phyloP scores from a whole-genome alignment of 148 eudicot genomes.

The Diospyros lotus region DNA sequence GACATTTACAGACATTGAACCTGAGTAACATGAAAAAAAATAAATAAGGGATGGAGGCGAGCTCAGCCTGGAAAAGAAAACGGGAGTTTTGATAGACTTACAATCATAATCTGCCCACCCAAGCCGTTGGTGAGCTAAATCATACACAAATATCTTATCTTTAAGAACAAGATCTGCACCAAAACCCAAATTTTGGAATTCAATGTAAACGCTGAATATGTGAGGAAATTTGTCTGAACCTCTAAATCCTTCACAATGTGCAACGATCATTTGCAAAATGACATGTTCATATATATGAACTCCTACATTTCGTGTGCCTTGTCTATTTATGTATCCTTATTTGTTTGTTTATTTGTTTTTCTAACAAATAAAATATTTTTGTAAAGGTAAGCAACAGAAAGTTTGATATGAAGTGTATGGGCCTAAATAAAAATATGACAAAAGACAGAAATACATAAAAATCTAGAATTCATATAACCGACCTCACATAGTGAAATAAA shows the following conservation, averaged over 20 bases:
- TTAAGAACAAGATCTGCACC: conserved; percentile 78
- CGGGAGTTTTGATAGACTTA: conserved; percentile 31
- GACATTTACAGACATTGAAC: conserved; percentile 79
- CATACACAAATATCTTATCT: conserved; percentile 81
- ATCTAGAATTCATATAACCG: too few species aligned
- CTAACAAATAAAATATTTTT: too few species aligned
- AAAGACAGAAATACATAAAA: too few species aligned
- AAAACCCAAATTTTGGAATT: conserved; percentile 12
- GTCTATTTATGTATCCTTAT: too few species aligned
- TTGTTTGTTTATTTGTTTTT: too few species aligned
- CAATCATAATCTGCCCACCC: conserved; percentile 96
- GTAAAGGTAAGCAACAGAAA: too few species aligned
- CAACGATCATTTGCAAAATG: not conserved
- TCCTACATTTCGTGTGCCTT: too few species aligned
- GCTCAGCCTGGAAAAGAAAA: not conserved
- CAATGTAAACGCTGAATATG: not conserved
- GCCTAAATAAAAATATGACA: too few species aligned
- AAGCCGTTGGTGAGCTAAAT: conserved; percentile 59
- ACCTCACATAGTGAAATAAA: too few species aligned
- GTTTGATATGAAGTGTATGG: too few species aligned
- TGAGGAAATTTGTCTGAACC: not conserved
- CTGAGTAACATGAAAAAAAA: conserved; percentile 25
- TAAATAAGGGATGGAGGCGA: not conserved
- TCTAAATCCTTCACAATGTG: not conserved
- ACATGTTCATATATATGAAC: not conserved